phyloP scores from a whole-genome alignment of 768 basidiomycete species.

The Lanmaoa rubissima region DNA sequence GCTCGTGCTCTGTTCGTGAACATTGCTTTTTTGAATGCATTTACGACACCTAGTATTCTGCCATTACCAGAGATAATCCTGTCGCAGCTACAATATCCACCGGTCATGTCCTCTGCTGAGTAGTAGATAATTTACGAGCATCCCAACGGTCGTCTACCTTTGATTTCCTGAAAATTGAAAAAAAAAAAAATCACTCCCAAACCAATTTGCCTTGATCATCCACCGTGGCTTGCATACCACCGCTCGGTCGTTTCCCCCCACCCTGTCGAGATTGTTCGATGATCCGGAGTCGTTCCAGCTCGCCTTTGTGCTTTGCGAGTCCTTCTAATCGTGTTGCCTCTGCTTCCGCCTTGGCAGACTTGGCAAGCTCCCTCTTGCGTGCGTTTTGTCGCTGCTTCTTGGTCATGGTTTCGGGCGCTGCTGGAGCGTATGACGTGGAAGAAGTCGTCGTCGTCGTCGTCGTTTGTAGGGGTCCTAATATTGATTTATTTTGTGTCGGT shows the following conservation, averaged over 20 bases:
- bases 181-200: conserved; percentile 39
- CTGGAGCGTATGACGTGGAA: conserved; percentile 18
- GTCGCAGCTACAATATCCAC: conserved; percentile 16
- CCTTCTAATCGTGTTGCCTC: conserved; percentile 50
- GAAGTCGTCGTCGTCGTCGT: conserved; percentile 9
- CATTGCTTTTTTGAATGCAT: conserved; percentile 13
- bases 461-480: conserved; percentile 17
- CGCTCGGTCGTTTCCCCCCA: conserved; percentile 37
- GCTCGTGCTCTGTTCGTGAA: conserved; percentile 8
- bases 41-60: conserved; percentile 23
- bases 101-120: conserved; percentile 7
- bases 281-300: conserved; percentile 53
- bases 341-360: conserved; percentile 52
- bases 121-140: conserved; percentile 24
- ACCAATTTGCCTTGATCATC: conserved; percentile 57
- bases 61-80: conserved; percentile 13
- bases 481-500: neutral
- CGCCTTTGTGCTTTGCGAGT: conserved; percentile 58
- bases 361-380: conserved; percentile 53
- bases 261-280: conserved; percentile 39
- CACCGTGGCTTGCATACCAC: conserved; percentile 63
- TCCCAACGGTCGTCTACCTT: neutral
- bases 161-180: conserved; percentile 2
- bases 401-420: conserved; percentile 47
- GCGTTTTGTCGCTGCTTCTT: conserved; percentile 74